These are phyloP conservation scores for Botrytis hyacinthi DNA, from an alignment of 2,329 filamentous ascomycete genomes.

Conservation along the genomic window DNA sequence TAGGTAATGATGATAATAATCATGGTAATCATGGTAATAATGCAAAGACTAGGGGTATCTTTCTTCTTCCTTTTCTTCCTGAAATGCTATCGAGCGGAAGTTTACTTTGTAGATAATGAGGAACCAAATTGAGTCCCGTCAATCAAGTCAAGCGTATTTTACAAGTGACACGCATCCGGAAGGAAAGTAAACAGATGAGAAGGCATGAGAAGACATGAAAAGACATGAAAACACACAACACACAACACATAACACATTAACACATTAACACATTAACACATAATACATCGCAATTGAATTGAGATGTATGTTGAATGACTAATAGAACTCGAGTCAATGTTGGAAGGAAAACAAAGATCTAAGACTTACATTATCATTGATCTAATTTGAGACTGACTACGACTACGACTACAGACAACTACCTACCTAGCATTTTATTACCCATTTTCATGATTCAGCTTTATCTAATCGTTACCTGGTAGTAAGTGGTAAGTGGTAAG, in stretches of 20 bases:
- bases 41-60: not conserved
- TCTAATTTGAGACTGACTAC: not conserved
- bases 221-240: not conserved
- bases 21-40: not conserved
- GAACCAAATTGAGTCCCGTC: not conserved
- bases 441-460: slow-evolving; percentile 1
- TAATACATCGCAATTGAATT: not conserved
- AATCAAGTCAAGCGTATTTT: not conserved
- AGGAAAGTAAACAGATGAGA: not conserved
- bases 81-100: not conserved
- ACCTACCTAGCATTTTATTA: not conserved
- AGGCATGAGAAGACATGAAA: not conserved
- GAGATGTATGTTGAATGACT: not conserved
- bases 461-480: not conserved
- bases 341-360: not conserved
- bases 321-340: not conserved
- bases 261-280: not conserved
- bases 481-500: not conserved
- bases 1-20: not conserved
- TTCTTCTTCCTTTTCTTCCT: not conserved
- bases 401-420: not conserved
- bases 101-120: not conserved
- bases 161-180: not conserved
- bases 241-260: no score
- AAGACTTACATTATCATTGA: not conserved